Percentiles rank a stretch among this genome's conserved stretches.
Evolutionary conservation across 2,329 filamentous ascomycete species (phyloP).

Genomic region (Trichoderma cornu-damae): DNA sequence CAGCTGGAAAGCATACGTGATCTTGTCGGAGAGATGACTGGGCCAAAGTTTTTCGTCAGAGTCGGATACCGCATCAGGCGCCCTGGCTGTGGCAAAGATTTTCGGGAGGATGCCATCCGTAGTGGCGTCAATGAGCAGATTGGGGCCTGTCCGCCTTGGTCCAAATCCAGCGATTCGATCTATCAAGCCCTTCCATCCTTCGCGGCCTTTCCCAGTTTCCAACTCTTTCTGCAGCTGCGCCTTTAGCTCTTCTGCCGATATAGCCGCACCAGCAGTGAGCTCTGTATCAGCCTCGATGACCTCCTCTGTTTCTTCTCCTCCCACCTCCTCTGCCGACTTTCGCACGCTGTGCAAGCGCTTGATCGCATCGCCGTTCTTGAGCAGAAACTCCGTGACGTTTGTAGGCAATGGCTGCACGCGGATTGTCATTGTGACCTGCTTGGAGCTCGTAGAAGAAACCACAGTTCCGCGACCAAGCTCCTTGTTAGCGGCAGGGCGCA

Average conservation of each 20-base stretch:
- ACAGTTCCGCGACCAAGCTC: conserved; percentile 81
- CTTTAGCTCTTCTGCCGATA: conserved; percentile 74
- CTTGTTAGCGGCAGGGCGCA: conserved; percentile 81
- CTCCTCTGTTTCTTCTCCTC: conserved; percentile 28
- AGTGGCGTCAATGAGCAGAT: conserved; percentile 82
- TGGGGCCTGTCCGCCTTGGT: conserved; percentile 77
- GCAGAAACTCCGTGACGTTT: conserved; percentile 76
- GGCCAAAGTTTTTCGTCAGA: conserved; percentile 50
- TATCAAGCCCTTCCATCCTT: conserved; percentile 68
- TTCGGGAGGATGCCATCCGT: conserved; percentile 64
- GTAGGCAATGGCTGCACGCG: conserved; percentile 73
- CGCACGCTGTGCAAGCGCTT: conserved; percentile 72
- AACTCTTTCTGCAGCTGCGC: conserved; percentile 64
- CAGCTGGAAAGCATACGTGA: conserved; percentile 90
- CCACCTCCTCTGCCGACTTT: conserved; percentile 38
- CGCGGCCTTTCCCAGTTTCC: conserved; percentile 65
- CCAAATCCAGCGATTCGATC: conserved; percentile 88
- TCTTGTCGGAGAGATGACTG: conserved; percentile 79
- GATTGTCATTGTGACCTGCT: conserved; percentile 73
- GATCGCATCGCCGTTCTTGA: conserved; percentile 73
- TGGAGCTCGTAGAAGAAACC: conserved; percentile 71
- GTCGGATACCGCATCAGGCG: conserved; percentile 32
- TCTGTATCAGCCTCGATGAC: conserved; percentile 51
- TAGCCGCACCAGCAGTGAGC: conserved; percentile 52
- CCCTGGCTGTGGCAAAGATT: conserved; percentile 50